Base-by-base conservation (phyloP, 495 filamentous ascomycete genomes). In the Penicillium herquei region DNA sequence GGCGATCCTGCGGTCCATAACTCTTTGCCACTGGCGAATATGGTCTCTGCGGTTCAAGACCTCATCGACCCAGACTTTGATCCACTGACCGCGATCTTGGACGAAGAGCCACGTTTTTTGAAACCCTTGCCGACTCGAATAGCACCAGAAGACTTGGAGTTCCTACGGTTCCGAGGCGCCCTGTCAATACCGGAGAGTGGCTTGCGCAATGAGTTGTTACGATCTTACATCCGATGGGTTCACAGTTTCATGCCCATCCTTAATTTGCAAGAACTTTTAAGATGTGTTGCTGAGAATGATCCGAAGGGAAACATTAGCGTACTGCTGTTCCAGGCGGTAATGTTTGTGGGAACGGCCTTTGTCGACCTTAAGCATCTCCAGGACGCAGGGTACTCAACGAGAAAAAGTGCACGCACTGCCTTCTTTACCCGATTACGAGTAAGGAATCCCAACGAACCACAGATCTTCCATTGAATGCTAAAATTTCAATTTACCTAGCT, bases 231-330 rank as follows among this genome's bases (percentile, higher is more conserved):
- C 57, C 84, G 92, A 71, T 93, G 84, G 76, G 89, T 94, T 13
- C 86, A 95, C 65, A 90, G 89, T 48, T 92, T 87, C 67, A 89
- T 93, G 87, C 90, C 90, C 3, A 77, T 93, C 30, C 56, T 95
- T 52, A 88, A 95, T 54, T 70, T 90, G 50, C 81, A 86, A 54
- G 80, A 88, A 32, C 89, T 92, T 64, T 65, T 94, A 21, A 62
- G 72, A 49, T 80, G 80, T 51, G 78, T 91, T 51, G 75, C 72
- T 1, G 59, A 73, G 46, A 84, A 87, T 58, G 74, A 80, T 50
- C 76, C 78, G 11, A 80, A 87, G 62, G 87, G 85, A 5, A 85
- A 73, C 39, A 67, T 89, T 51, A 92, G 90, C 68, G 68, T 94
- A 46, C 73, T 94, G 56, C 73, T 91, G 1, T 91, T 90, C 62